Evolutionary conservation across 192 early-diverging fungal species (phyloP), one percentile per base, ranked within the genome.

Genomic region (Backusella macrospora): DNA sequence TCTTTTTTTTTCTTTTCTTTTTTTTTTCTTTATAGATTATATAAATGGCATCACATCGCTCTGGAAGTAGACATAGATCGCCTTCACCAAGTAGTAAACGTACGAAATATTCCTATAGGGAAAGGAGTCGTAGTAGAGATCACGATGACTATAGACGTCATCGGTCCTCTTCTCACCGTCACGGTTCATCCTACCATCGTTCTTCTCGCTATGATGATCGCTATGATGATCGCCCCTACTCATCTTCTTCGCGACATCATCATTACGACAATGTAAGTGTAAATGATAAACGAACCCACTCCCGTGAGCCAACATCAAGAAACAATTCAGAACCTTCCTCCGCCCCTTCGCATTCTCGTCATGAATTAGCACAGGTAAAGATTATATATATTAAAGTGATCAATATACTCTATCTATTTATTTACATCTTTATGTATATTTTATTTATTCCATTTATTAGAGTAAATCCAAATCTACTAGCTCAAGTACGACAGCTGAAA

Each of bases 81-180:
- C 78, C 82, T 65, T 78, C 77, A 14, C 74, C 73, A n/a, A 43
- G 66, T 40, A 75, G 73, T 15, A 78, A 81, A 62, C 72, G 73
- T 65, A 66, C 63, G 73, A 74, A 78, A 55, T 72, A 75, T 65
- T 76, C 74, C 16, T 65, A 63, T 15, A 37, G 62, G 18, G 62
- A 76, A n/a, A 52, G 64, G 59, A 87, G 90, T 2, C 78, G 86
- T 42, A 72, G 82, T 59, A 74, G 81, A 68, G 88, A 86, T 15
- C 76, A 81, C 38, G 70, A 80, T 37, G 81, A 87, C 34, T 78
- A 74, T 45, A 72, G 82, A 29, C 55, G 75, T 46, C 59, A 80
- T 40, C 71, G 73, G 14, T 73, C 71, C 23, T 73, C 77, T 9
- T 68, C 62, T 62, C 45, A 21, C 47, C 78, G 73, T 44, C 52